phyloP scores from a whole-genome alignment of 352 stramenopile species.

The Globisporangium viniferum region DNA sequence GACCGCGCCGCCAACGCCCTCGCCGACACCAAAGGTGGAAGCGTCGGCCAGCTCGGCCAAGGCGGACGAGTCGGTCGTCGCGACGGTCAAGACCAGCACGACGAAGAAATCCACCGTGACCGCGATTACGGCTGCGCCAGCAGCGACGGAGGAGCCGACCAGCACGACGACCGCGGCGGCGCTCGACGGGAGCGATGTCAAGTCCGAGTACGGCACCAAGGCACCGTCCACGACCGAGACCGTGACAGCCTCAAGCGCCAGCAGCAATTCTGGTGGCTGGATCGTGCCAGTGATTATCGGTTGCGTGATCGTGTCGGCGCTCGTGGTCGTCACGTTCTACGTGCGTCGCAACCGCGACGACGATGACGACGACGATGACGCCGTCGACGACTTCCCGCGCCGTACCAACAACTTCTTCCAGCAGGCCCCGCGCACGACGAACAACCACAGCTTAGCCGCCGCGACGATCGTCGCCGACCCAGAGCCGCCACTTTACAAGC shows the following conservation, averaged over 20 bases:
- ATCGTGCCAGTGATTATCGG: constrained; percentile 59
- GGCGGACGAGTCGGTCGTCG: constrained; percentile 16
- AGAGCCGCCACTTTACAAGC: constrained; percentile 17
- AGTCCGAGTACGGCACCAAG: constrained; percentile 49
- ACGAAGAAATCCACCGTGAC: constrained; percentile 17
- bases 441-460: constrained; percentile 27
- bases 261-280: constrained; percentile 31
- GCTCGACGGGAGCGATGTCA: constrained; percentile 32
- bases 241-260: constrained; percentile 14
- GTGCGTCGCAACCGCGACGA: constrained; percentile 43
- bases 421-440: constrained; percentile 45
- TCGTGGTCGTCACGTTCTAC: constrained; percentile 61
- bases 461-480: constrained; percentile 3
- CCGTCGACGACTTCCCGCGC: constrained; percentile 41
- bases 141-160: constrained; percentile 17
- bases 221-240: constrained; percentile 31
- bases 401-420: constrained; percentile 64
- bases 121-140: constrained; percentile 22
- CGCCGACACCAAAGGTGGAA: constrained; percentile 9
- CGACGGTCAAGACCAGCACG: constrained; percentile 22
- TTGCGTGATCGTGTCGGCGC: constrained; percentile 44
- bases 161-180: constrained; percentile 25
- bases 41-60: constrained; percentile 8
- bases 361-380: constrained; percentile 48
- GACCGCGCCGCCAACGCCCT: constrained; percentile 16